Conservation (phyloP, 2,329 filamentous ascomycete species). For the Dothideomycetes sp. region DNA sequence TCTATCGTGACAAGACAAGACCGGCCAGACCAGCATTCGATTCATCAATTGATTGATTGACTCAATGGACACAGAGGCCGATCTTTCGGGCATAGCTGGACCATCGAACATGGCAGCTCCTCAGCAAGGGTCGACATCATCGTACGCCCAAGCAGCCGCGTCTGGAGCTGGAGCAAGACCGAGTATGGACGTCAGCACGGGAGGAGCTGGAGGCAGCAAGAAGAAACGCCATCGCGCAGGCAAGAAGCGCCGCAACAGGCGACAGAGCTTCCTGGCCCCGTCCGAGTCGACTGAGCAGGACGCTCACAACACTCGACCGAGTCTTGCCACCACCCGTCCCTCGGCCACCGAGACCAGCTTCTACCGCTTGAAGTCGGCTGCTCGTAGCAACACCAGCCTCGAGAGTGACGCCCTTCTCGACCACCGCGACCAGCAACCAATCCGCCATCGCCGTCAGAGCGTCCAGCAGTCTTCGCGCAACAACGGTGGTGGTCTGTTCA, state of each 20-base stretch:
- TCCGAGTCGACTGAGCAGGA: conserved; percentile 53
- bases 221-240: conserved; percentile 69
- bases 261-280: conserved; percentile 68
- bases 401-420: conserved; percentile 84
- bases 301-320: conserved; percentile 29
- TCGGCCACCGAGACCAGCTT: conserved; percentile 38
- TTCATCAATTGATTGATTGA: too few species aligned
- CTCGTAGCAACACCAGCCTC: conserved; percentile 73
- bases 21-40: too few species aligned
- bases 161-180: too few species aligned
- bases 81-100: too few species aligned
- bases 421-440: conserved; percentile 45
- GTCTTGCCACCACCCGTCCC: conserved; percentile 29
- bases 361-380: conserved; percentile 44
- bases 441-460: conserved; percentile 35
- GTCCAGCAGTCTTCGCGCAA: conserved; percentile 27
- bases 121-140: too few species aligned
- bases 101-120: too few species aligned
- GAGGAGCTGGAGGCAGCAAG: conserved; percentile 27
- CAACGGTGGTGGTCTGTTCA: conserved; percentile 2
- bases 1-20: too few species aligned
- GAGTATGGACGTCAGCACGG: too few species aligned
- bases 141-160: too few species aligned
- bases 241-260: conserved; percentile 66
- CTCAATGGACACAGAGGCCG: too few species aligned